These are phyloP conservation scores for Rhododendron ovatum DNA, from an alignment of 148 eudicot genomes.

Conservation along the genomic window DNA sequence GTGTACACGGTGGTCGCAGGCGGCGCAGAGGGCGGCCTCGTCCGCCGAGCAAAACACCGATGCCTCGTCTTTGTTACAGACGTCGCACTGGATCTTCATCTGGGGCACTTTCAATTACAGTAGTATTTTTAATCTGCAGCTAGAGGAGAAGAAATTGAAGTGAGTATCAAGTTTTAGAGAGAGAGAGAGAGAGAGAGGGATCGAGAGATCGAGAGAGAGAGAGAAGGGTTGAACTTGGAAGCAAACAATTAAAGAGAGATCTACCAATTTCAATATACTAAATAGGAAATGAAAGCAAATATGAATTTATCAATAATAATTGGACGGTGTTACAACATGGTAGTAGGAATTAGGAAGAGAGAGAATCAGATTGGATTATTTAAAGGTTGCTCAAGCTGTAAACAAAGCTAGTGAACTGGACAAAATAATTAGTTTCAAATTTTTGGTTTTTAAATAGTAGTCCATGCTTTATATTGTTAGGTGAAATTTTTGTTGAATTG, in stretches of 20 bases:
- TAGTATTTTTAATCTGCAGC: background rate
- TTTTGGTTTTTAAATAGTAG: background rate
- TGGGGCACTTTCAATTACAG: background rate
- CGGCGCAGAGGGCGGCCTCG: constrained; percentile 51
- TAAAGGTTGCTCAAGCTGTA: background rate
- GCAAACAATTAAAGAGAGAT: background rate
- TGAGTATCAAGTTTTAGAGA: background rate
- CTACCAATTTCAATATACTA: background rate
- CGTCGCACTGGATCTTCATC: constrained; percentile 57
- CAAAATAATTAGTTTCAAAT: background rate
- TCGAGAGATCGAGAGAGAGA: background rate
- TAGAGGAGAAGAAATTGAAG: background rate
- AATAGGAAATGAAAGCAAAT: background rate
- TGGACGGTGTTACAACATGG: background rate
- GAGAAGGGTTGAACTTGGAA: background rate
- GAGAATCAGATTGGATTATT: background rate
- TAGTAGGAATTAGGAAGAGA: background rate
- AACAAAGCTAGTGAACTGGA: background rate
- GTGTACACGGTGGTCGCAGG: constrained; percentile 39
- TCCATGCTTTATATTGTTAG: no score
- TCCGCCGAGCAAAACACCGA: constrained; percentile 46
- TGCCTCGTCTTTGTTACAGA: constrained; percentile 37
- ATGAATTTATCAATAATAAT: background rate
- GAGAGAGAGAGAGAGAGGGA: background rate
- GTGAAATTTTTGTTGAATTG: no score